A percentile compares a stretch with the other conserved stretches of the same genome.
Evolutionary conservation across 2,329 filamentous ascomycete genomes (phyloP).

Genomic region (Diaporthe helianthi): DNA sequence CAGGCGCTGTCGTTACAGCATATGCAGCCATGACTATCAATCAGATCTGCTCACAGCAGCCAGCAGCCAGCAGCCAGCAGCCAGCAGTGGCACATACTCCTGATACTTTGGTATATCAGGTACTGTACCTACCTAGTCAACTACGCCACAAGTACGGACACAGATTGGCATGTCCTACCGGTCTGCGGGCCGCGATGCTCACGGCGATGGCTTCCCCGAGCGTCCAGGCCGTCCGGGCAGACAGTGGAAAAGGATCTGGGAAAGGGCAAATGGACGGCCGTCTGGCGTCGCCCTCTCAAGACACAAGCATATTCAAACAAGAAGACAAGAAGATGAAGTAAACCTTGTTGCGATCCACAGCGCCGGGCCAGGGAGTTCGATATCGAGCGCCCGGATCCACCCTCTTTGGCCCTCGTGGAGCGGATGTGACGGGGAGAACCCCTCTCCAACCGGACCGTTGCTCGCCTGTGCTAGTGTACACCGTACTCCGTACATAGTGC

Average conservation of each 20-base stretch:
- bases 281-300: neutral
- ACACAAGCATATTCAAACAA: neutral
- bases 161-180: neutral
- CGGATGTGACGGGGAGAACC: constrained; percentile 22
- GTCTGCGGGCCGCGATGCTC: neutral
- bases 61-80: too few relatives aligned
- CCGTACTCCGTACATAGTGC: too few relatives aligned
- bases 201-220: neutral
- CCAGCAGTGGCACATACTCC: too few relatives aligned
- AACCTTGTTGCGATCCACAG: constrained; percentile 19
- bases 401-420: constrained; percentile 1
- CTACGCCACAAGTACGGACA: too few relatives aligned
- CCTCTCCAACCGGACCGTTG: constrained; percentile 3
- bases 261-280: neutral
- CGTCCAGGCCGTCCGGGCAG: neutral
- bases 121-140: too few relatives aligned
- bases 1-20: constrained; percentile 14
- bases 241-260: neutral
- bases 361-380: constrained; percentile 14
- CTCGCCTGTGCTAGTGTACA: neutral
- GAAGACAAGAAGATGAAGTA: neutral
- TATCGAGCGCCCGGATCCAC: constrained; percentile 4
- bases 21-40: constrained; percentile 10
- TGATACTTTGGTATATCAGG: too few relatives aligned
- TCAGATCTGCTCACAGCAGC: neutral